Evolutionary conservation across 805 yeast genomes (phyloP).

Genomic region (Wickerhamomyces xylosicus): DNA sequence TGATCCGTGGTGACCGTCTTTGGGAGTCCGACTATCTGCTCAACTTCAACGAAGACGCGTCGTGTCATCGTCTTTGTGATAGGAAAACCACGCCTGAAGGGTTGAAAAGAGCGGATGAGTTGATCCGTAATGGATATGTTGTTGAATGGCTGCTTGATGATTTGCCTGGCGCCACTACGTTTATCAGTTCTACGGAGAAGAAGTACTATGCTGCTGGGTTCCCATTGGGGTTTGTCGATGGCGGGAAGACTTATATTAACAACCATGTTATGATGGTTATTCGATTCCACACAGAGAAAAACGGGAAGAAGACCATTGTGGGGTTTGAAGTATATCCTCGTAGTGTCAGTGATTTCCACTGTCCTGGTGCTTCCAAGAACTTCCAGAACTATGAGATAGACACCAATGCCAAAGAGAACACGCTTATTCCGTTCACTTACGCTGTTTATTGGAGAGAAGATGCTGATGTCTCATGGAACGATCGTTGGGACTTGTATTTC

Average conservation of each 20-base stretch:
- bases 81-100: constrained; percentile 43
- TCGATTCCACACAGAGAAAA: constrained; percentile 49
- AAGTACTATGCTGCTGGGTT: constrained; percentile 82
- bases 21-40: constrained; percentile 68
- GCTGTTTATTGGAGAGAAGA: constrained; percentile 89
- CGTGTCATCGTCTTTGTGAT: constrained; percentile 62
- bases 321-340: constrained; percentile 88
- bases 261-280: constrained; percentile 78
- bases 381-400: constrained; percentile 47
- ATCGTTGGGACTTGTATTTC: constrained; percentile 68
- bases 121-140: constrained; percentile 61
- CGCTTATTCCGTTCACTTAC: constrained; percentile 65
- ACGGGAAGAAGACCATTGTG: constrained; percentile 49
- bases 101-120: constrained; percentile 42
- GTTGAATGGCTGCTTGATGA: constrained; percentile 81
- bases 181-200: constrained; percentile 45
- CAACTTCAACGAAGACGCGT: constrained; percentile 49
- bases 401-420: constrained; percentile 27
- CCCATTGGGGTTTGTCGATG: constrained; percentile 63
- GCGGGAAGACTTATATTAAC: constrained; percentile 53
- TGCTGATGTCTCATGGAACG: constrained; percentile 45
- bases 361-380: constrained; percentile 66
- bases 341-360: constrained; percentile 54
- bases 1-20: constrained; percentile 71
- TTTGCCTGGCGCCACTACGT: constrained; percentile 83